phyloP scores from a whole-genome alignment of 257 asterid species.

The Solanum rostratum region DNA sequence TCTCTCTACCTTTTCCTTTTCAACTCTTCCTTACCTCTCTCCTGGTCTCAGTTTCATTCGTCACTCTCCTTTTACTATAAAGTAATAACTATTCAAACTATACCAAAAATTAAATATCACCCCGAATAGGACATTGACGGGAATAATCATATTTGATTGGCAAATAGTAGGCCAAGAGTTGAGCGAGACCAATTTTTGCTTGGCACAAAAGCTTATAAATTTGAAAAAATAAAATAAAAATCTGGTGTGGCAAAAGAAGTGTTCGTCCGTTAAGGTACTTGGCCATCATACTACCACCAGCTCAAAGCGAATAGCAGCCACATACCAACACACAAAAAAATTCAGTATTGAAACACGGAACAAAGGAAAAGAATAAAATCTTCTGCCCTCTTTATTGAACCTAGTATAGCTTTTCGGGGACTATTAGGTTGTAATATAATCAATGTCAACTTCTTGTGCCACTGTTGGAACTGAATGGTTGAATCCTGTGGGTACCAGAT shows the following conservation, averaged over 20 bases:
- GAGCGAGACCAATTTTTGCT: not conserved
- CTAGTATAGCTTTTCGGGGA: not conserved
- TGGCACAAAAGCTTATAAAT: not conserved
- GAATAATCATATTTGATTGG: too few species aligned
- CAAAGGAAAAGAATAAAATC: not conserved
- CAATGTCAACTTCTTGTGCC: constrained; percentile 56
- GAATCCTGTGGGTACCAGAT: constrained; percentile 15
- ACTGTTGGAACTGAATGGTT: constrained; percentile 11
- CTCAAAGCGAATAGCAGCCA: constrained; percentile 19
- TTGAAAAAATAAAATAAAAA: not conserved
- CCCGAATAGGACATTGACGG: too few species aligned
- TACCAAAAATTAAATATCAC: too few species aligned
- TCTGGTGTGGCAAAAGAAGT: not conserved
- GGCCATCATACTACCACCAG: constrained; percentile 31
- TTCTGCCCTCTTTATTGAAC: not conserved
- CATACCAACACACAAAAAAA: not conserved
- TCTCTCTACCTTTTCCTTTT: too few species aligned
- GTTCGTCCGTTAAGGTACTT: not conserved
- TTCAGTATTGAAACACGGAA: not conserved
- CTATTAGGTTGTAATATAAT: not conserved
- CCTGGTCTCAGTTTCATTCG: too few species aligned
- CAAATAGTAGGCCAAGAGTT: too few species aligned
- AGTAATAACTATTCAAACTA: too few species aligned
- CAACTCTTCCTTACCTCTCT: too few species aligned
- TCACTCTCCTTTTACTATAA: too few species aligned